Percentiles rank a stretch among this genome's conserved stretches.
phyloP scores from a whole-genome alignment of 2,329 filamentous ascomycete genomes.

The Cladophialophora psammophila region DNA sequence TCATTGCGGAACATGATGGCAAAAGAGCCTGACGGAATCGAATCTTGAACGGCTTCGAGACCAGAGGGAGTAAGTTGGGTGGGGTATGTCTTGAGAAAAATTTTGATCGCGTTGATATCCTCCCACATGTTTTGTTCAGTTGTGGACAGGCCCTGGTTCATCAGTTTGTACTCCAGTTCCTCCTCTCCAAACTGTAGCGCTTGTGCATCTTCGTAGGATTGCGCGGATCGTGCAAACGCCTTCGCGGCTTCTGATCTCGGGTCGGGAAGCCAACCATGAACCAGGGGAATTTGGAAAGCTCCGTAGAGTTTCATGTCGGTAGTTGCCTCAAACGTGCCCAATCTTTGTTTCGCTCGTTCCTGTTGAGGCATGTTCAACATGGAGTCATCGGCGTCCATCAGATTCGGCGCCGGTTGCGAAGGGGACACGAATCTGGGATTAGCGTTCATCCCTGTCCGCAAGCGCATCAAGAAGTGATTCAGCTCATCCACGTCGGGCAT shows the following conservation, averaged over 20 bases:
- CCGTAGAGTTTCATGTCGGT: conserved; percentile 89
- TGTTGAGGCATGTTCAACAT: conserved; percentile 32
- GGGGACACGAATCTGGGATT: conserved; percentile 84
- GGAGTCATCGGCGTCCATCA: conserved; percentile 44
- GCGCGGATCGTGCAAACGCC: conserved; percentile 73
- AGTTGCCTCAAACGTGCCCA: conserved; percentile 87
- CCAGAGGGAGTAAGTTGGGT: conserved; percentile 89
- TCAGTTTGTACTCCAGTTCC: conserved; percentile 82
- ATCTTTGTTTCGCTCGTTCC: conserved; percentile 41
- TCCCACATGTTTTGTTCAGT: conserved; percentile 81
- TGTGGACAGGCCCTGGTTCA: conserved; percentile 67
- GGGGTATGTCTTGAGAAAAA: conserved; percentile 77
- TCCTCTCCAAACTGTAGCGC: conserved; percentile 88
- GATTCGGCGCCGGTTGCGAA: conserved; percentile 54
- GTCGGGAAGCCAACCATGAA: conserved; percentile 88
- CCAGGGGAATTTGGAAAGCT: conserved; percentile 84
- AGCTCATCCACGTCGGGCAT: conserved; percentile 88
- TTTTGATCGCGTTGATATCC: conserved; percentile 83
- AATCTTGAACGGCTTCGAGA: conserved; percentile 74
- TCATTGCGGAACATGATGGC: conserved; percentile 96
- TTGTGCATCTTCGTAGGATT: conserved; percentile 90
- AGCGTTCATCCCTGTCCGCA: conserved; percentile 98
- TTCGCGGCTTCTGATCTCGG: conserved; percentile 70
- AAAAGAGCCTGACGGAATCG: conserved; percentile 76
- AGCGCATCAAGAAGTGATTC: conserved; percentile 82